A percentile compares a stretch with the other conserved stretches of the same genome.
phyloP scores from a whole-genome alignment of 73 alveolate species.

The Breviolum minutum region DNA sequence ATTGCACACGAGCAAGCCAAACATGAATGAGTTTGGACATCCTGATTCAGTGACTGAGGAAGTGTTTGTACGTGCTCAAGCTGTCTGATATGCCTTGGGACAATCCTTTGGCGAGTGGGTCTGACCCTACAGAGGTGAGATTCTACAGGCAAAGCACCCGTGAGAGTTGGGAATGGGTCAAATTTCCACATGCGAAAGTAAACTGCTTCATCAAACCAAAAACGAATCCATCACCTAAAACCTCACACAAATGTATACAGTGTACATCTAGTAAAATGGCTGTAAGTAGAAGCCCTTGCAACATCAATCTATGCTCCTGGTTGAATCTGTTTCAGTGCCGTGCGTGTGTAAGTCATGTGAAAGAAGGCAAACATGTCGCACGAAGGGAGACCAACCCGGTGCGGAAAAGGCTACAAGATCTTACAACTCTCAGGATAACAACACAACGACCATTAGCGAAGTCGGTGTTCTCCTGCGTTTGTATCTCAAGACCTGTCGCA shows the following conservation, averaged over 20 bases:
- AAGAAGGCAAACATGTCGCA: too few relatives aligned
- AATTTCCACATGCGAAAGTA: neutral
- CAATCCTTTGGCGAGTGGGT: constrained; percentile 70
- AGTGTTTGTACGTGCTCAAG: constrained; percentile 33
- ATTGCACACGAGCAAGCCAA: too few relatives aligned
- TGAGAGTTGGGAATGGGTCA: neutral
- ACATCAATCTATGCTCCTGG: too few relatives aligned
- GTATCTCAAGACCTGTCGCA: too few relatives aligned
- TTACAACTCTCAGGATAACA: too few relatives aligned
- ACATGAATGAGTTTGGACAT: neutral
- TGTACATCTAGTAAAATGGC: neutral
- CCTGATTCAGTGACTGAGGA: neutral
- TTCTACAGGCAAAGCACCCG: constrained; percentile 16
- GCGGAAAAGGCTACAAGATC: too few relatives aligned
- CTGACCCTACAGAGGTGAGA: constrained; percentile 40
- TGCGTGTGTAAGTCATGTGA: too few relatives aligned
- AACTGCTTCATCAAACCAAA: neutral
- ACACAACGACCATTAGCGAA: too few relatives aligned
- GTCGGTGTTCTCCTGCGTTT: too few relatives aligned
- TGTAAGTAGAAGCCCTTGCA: too few relatives aligned
- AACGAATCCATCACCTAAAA: neutral
- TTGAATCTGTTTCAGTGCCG: too few relatives aligned
- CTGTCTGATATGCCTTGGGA: neutral
- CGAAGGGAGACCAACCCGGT: too few relatives aligned
- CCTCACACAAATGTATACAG: neutral